These are phyloP conservation scores for Lumnitzera racemosa DNA, from an alignment of 345 rosid species.

Conservation along the genomic window DNA sequence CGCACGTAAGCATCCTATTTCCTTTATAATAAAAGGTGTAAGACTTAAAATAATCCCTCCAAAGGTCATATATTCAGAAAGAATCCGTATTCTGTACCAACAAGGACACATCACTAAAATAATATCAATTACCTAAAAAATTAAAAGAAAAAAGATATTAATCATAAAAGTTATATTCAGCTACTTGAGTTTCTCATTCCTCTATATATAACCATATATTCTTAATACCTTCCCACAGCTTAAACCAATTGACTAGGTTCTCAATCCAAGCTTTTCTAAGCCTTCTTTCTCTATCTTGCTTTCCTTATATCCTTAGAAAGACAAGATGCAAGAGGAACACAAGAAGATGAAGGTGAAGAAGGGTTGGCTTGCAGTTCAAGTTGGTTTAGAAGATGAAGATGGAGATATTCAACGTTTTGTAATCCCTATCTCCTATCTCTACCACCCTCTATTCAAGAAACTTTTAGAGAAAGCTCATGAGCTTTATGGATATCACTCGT, in stretches of 20 bases:
- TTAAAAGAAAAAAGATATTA: too few species aligned
- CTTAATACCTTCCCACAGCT: neutral
- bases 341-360: conserved; percentile 45
- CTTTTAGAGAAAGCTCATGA: conserved; percentile 37
- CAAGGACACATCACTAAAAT: too few species aligned
- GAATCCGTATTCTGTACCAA: too few species aligned
- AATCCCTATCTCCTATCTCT: conserved; percentile 35
- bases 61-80: too few species aligned
- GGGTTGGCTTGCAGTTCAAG: conserved; percentile 40
- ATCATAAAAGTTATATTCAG: too few species aligned
- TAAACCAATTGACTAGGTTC: too few species aligned
- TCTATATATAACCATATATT: too few species aligned
- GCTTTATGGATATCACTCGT: conserved; percentile 31
- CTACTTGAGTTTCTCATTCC: too few species aligned
- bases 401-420: conserved; percentile 18
- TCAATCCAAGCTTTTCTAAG: too few species aligned
- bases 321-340: conserved; percentile 8
- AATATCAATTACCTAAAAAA: too few species aligned
- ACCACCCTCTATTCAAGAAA: conserved; percentile 39
- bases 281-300: too few species aligned
- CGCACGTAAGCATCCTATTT: neutral
- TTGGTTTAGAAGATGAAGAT: conserved; percentile 34
- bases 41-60: too few species aligned
- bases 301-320: neutral
- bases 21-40: neutral